A percentile compares a stretch with the other conserved stretches of the same genome.
Conservation (phyloP, 331 rosid species). For the Stylosanthes scabra region DNA sequence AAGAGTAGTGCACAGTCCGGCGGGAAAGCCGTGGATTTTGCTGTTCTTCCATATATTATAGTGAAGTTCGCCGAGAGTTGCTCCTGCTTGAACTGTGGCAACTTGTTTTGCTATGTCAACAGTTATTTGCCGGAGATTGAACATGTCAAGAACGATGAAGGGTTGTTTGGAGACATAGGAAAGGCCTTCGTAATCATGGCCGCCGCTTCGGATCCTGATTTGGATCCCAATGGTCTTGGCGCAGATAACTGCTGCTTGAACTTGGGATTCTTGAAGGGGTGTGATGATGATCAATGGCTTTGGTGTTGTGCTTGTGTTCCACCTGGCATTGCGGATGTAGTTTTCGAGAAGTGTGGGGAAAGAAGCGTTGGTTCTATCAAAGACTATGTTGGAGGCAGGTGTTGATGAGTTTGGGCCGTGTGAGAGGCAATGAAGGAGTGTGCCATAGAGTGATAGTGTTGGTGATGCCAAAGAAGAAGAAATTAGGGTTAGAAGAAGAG, state of each 20-base stretch:
- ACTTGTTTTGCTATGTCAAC: constrained; percentile 37
- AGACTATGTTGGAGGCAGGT: constrained; percentile 44
- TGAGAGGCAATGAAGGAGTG: constrained; percentile 52
- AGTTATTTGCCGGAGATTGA: constrained; percentile 31
- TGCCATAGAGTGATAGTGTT: constrained; percentile 8
- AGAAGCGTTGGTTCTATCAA: constrained; percentile 41
- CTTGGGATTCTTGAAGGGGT: constrained; percentile 39
- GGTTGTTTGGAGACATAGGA: constrained; percentile 50
- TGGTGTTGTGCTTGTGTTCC: constrained; percentile 50
- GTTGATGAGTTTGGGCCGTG: constrained; percentile 37
- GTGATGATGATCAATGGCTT: constrained; percentile 57
- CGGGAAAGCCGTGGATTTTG: constrained; percentile 54
- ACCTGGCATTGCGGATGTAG: constrained; percentile 69
- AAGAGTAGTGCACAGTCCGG: no score
- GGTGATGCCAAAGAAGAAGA: constrained; percentile 31
- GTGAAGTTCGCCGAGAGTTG: constrained; percentile 58
- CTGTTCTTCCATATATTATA: constrained; percentile 49
- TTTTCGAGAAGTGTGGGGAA: constrained; percentile 51
- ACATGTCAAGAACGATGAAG: constrained; percentile 56
- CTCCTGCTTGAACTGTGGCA: constrained; percentile 55
- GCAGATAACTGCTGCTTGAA: constrained; percentile 57
- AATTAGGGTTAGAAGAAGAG: constrained; percentile 13
- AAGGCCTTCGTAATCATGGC: constrained; percentile 72
- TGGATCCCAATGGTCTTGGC: constrained; percentile 48
- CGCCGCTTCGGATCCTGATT: constrained; percentile 66